Conservation (phyloP, 192 early-diverging fungal species). For the Coemansia sp. region DNA sequence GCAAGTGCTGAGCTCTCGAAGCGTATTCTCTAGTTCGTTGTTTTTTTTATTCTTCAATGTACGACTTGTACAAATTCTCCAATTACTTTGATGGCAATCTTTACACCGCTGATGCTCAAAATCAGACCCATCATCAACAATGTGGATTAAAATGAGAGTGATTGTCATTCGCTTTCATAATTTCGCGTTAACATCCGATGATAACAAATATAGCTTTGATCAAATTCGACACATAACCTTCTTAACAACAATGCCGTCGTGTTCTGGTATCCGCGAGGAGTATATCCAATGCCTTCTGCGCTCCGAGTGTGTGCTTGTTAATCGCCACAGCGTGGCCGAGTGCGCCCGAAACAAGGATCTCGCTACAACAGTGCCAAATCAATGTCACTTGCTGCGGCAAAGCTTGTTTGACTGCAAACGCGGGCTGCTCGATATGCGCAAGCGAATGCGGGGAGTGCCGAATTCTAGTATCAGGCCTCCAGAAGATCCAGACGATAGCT, state of each 20-base stretch:
- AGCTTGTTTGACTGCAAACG: constrained; percentile 54
- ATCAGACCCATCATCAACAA: constrained; percentile 5
- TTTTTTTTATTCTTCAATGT: background rate
- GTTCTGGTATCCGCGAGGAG: constrained; percentile 50
- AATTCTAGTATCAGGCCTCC: constrained; percentile 19
- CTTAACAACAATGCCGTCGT: constrained; percentile 37
- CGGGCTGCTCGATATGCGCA: constrained; percentile 52
- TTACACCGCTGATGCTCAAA: background rate
- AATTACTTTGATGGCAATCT: background rate
- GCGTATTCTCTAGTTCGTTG: background rate
- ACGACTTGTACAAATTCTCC: background rate
- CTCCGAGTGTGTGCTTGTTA: constrained; percentile 50
- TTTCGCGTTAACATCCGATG: background rate
- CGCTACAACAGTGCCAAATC: constrained; percentile 26
- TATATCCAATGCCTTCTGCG: constrained; percentile 47
- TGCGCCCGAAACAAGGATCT: constrained; percentile 47
- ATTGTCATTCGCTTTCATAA: background rate
- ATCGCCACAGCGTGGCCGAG: constrained; percentile 40
- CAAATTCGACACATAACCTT: background rate
- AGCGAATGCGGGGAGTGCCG: constrained; percentile 47
- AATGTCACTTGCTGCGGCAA: constrained; percentile 38
- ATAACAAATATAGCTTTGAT: background rate
- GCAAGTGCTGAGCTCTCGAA: constrained; percentile 13
- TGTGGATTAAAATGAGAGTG: background rate
- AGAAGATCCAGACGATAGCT: constrained; percentile 35